These are phyloP conservation scores for Aspergillus phoenicis DNA, from an alignment of 2,329 filamentous ascomycete genomes.

Conservation along the genomic window DNA sequence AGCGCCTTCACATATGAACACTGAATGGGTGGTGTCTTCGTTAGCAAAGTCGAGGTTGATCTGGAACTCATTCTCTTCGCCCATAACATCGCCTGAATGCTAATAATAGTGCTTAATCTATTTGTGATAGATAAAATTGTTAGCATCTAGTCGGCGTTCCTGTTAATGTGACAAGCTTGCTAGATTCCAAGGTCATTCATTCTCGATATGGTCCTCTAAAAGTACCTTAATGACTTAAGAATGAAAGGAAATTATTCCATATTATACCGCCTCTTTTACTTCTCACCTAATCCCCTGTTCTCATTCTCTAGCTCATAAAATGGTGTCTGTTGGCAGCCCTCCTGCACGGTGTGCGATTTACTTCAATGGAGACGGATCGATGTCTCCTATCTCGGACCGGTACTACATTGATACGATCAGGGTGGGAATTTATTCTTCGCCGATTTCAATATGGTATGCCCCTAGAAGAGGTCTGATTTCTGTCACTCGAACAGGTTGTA, in stretches of 20 bases:
- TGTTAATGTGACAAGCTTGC: too few relatives aligned
- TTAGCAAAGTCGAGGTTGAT: background rate
- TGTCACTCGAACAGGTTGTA: too few relatives aligned
- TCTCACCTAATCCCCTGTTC: constrained; percentile 10
- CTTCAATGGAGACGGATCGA: constrained; percentile 14
- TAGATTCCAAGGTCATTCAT: too few relatives aligned
- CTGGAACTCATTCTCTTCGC: background rate
- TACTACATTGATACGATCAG: background rate
- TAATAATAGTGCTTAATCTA: too few relatives aligned
- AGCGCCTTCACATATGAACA: background rate
- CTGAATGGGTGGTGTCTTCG: background rate
- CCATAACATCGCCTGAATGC: background rate
- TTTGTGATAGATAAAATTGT: too few relatives aligned
- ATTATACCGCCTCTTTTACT: constrained; percentile 5
- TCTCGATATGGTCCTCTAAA: too few relatives aligned
- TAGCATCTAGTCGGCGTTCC: too few relatives aligned
- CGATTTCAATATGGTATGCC: too few relatives aligned
- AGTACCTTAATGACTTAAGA: too few relatives aligned
- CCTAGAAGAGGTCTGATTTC: too few relatives aligned
- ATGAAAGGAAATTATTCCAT: background rate
- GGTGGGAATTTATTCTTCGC: background rate
- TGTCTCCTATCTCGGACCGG: background rate
- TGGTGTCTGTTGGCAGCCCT: constrained; percentile 17
- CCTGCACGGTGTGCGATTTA: constrained; percentile 26
- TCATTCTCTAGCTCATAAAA: background rate